Percentiles rank a stretch among this genome's conserved stretches.
Conservation (phyloP, 805 yeast genomes). For the Maudiozyma serrabonitensis region DNA sequence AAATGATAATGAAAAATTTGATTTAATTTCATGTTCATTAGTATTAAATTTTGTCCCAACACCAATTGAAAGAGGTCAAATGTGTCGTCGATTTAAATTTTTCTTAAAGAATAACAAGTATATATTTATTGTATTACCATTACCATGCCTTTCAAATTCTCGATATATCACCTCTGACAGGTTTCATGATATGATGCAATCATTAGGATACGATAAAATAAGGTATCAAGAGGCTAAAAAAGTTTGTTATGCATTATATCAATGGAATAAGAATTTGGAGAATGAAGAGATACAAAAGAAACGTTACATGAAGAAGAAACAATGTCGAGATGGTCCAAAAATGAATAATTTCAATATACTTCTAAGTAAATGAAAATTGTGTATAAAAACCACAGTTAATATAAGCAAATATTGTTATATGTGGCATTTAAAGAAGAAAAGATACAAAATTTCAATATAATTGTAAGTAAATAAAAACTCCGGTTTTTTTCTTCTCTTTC, state of each 20-base stretch:
- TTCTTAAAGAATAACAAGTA: slow-evolving; percentile 39
- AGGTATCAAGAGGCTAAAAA: slow-evolving; percentile 54
- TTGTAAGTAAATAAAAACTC: too few relatives aligned
- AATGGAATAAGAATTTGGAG: slow-evolving; percentile 5
- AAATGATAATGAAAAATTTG: slow-evolving; percentile 38
- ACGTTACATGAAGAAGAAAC: slow-evolving; percentile 16
- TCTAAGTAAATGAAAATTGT: background rate
- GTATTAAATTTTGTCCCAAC: slow-evolving; percentile 85
- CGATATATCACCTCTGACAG: slow-evolving; percentile 52
- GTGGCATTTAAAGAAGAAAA: too few relatives aligned
- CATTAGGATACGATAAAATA: slow-evolving; percentile 49
- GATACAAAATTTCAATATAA: too few relatives aligned
- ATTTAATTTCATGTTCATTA: slow-evolving; percentile 69
- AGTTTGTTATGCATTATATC: slow-evolving; percentile 61
- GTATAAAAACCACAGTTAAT: background rate
- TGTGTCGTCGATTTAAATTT: slow-evolving; percentile 51
- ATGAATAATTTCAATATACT: slow-evolving; percentile 66
- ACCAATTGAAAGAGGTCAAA: slow-evolving; percentile 60
- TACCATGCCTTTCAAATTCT: slow-evolving; percentile 78
- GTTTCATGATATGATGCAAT: slow-evolving; percentile 38
- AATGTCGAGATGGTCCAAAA: slow-evolving; percentile 46
- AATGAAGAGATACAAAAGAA: background rate
- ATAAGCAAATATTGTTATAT: background rate
- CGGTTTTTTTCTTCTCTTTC: too few relatives aligned
- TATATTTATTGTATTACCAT: slow-evolving; percentile 75